phyloP scores from a whole-genome alignment of 2,329 filamentous ascomycete species.

The Neocatenulostroma microsporum region DNA sequence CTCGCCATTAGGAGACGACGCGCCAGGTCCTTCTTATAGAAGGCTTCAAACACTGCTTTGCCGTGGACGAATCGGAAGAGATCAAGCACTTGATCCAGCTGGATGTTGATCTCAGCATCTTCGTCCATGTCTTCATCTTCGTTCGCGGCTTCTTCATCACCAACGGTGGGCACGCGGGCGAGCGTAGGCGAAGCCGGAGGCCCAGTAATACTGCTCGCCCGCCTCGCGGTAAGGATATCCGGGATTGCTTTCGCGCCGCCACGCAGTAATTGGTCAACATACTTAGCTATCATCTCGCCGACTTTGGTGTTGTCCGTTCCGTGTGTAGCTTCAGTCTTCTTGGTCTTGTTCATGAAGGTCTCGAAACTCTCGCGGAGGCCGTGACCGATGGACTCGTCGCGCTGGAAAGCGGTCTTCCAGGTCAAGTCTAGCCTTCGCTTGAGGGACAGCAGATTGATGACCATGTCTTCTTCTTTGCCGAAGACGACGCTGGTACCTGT shows the following conservation, averaged over 20 bases:
- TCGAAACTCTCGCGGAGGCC: constrained; percentile 78
- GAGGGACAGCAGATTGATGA: constrained; percentile 70
- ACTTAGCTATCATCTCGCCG: constrained; percentile 97
- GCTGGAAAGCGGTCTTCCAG: constrained; percentile 67
- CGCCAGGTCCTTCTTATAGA: constrained; percentile 97
- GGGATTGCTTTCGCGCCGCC: constrained; percentile 81
- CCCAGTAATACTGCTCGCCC: constrained; percentile 35
- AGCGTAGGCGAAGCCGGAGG: constrained; percentile 19
- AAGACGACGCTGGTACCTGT: constrained; percentile 72
- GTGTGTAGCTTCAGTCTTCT: constrained; percentile 63
- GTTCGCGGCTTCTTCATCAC: constrained; percentile 48
- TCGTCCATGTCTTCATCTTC: constrained; percentile 67
- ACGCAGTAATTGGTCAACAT: constrained; percentile 81
- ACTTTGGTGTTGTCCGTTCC: constrained; percentile 84
- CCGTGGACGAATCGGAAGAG: constrained; percentile 95
- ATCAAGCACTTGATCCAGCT: constrained; percentile 86
- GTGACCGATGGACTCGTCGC: constrained; percentile 68
- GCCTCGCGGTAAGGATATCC: constrained; percentile 48
- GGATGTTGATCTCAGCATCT: constrained; percentile 82
- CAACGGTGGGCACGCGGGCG: constrained; percentile 42
- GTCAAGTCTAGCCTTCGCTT: constrained; percentile 71
- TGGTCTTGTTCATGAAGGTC: constrained; percentile 82
- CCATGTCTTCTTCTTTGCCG: constrained; percentile 73
- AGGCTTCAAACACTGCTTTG: constrained; percentile 96
- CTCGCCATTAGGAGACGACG: constrained; percentile 81